Conservation (phyloP, 805 yeast genomes). For the Ogataea nonfermentans region DNA sequence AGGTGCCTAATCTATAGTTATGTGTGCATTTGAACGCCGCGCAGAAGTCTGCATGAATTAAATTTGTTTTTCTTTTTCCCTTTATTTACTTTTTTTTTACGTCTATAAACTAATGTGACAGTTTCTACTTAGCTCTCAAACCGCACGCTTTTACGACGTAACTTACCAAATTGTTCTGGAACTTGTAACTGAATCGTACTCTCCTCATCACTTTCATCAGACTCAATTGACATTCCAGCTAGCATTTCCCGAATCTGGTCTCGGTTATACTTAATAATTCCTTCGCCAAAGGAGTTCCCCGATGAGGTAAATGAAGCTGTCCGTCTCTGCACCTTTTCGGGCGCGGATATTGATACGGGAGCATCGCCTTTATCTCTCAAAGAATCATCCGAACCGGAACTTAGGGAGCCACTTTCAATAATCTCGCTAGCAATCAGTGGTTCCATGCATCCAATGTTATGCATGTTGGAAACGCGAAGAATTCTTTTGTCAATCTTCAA, state of each 20-base stretch:
- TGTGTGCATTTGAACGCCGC: background rate
- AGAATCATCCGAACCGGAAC: constrained; percentile 7
- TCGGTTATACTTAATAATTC: constrained; percentile 34
- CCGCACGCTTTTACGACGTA: constrained; percentile 32
- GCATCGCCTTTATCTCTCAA: background rate
- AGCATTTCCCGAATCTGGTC: constrained; percentile 35
- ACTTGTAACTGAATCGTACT: constrained; percentile 21
- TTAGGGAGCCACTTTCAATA: constrained; percentile 4
- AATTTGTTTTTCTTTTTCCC: background rate
- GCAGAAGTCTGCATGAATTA: background rate
- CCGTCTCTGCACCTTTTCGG: constrained; percentile 7
- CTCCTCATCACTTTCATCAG: constrained; percentile 14
- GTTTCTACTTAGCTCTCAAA: constrained; percentile 22
- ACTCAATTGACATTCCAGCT: constrained; percentile 22
- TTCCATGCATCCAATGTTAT: constrained; percentile 9
- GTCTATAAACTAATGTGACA: no score
- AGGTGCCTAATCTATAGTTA: constrained; percentile 1
- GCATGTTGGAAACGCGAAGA: constrained; percentile 21
- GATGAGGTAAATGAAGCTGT: constrained; percentile 35
- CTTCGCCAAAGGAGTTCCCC: constrained; percentile 37
- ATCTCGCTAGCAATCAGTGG: constrained; percentile 9
- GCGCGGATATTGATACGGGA: background rate
- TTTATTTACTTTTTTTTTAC: background rate
- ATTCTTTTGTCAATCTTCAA: constrained; percentile 20
- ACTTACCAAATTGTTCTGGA: constrained; percentile 25